Percentiles rank a stretch among this genome's conserved stretches.
phyloP scores from a whole-genome alignment of 1,284 basidiomycete species.

The Wolfiporia cocos region DNA sequence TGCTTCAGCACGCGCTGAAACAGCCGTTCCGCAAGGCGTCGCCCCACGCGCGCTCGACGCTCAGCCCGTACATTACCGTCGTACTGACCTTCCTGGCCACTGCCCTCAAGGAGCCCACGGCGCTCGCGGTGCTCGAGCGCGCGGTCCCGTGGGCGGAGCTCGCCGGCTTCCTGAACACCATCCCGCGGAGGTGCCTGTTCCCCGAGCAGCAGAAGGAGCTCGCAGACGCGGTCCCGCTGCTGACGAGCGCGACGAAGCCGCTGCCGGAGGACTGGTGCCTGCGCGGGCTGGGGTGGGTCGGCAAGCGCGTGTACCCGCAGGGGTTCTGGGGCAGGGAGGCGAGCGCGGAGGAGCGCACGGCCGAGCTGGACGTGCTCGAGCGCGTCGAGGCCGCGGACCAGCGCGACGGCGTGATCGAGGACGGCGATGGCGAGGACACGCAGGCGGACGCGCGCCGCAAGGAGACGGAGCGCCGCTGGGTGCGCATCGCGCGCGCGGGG shows the following conservation, averaged over 20 bases:
- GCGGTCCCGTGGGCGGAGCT: slow-evolving; percentile 84
- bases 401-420: slow-evolving; percentile 76
- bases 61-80: slow-evolving; percentile 86
- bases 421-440: slow-evolving; percentile 56
- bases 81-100: slow-evolving; percentile 87
- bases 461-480: slow-evolving; percentile 49
- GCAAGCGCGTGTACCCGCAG: slow-evolving; percentile 81
- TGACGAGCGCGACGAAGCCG: slow-evolving; percentile 61
- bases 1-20: slow-evolving; percentile 69
- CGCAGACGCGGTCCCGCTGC: slow-evolving; percentile 32
- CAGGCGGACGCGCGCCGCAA: not conserved
- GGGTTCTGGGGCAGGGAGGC: slow-evolving; percentile 76
- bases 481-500: slow-evolving; percentile 67
- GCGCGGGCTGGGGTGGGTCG: slow-evolving; percentile 93
- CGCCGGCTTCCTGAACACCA: slow-evolving; percentile 56
- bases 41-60: slow-evolving; percentile 46
- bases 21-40: slow-evolving; percentile 58
- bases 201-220: slow-evolving; percentile 24
- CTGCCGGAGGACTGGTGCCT: slow-evolving; percentile 95
- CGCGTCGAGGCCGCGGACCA: slow-evolving; percentile 44
- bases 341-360: slow-evolving; percentile 45
- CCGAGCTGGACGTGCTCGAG: slow-evolving; percentile 79
- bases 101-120: slow-evolving; percentile 57
- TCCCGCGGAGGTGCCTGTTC: slow-evolving; percentile 50
- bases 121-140: slow-evolving; percentile 62